Evolutionary conservation across 352 stramenopile genomes (phyloP).

Genomic region (Thraustochytrium striatum): DNA sequence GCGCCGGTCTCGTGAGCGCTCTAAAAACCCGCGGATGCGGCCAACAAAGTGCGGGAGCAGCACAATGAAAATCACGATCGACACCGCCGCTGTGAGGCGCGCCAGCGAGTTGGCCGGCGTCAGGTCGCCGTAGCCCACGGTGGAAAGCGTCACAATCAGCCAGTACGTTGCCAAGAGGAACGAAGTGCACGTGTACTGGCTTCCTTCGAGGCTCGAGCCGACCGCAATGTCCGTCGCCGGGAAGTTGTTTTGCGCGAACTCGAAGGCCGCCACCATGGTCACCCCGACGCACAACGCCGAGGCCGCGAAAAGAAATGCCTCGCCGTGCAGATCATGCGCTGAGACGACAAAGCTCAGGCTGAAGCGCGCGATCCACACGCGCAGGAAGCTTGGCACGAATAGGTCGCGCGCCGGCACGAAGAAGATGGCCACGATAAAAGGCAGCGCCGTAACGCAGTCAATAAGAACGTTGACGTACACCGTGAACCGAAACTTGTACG

Average conservation of each 20-base stretch:
- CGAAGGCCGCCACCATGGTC: constrained; percentile 38
- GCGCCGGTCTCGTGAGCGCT: background rate
- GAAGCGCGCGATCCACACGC: constrained; percentile 35
- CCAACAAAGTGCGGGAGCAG: constrained; percentile 12
- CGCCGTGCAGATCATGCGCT: background rate
- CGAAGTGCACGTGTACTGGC: background rate
- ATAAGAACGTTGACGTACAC: background rate
- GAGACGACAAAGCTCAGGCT: constrained; percentile 14
- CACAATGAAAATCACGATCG: constrained; percentile 25
- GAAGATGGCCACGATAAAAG: constrained; percentile 16
- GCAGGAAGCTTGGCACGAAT: constrained; percentile 3
- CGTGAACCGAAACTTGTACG: constrained; percentile 34
- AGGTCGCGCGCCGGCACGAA: background rate
- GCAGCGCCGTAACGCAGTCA: background rate
- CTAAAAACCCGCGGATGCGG: background rate
- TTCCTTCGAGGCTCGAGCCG: background rate
- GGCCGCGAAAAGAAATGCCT: background rate
- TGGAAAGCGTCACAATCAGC: constrained; percentile 23
- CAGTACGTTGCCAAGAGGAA: constrained; percentile 1
- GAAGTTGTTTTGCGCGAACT: constrained; percentile 41
- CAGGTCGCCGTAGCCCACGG: constrained; percentile 26
- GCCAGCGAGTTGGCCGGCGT: constrained; percentile 1
- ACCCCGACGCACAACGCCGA: background rate
- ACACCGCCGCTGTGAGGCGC: background rate
- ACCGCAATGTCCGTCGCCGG: background rate